Evolutionary conservation across 2,329 filamentous ascomycete species (phyloP), one percentile per base, ranked within the genome.

Genomic region (Colletotrichum cordylinicola): DNA sequence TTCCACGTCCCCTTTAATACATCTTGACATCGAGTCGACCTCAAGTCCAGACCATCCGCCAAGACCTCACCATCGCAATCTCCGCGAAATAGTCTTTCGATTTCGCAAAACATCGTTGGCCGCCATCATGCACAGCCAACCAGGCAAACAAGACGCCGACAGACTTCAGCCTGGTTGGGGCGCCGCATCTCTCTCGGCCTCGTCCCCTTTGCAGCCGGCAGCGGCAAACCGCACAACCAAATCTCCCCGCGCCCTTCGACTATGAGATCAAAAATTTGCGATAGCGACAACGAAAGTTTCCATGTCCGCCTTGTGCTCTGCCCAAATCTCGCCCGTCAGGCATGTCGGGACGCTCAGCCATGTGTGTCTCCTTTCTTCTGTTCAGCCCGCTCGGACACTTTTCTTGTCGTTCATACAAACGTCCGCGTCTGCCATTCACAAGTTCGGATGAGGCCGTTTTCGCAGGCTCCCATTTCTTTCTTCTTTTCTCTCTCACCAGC

Each of bases 391-490:
- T 64, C 70, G 70, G 70, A 48, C 73, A 8, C 43, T 52, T 52
- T 43, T 48, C 35, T 64, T 58, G 56, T 31, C 43, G 55, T 75
- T 52, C 43, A 29, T 33, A 62, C 37, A 21, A 52, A 52, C 43
- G 43, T 52, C 43, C 35, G 55, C 15, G 16, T 48, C 16, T 73
- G 55, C 70, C 73, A 68, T n/a, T 52, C 24, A 31, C 27, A 75
- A 75, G 33, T 65, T 75, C 64, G 56, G 73, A 73, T 29, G 70
- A 69, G 65, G 58, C 70, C 43, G 43, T 52, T 52, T 52, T 52
- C 43, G 1, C 43, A 52, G 43, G 43, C 43, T 52, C 43, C 43
- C 43, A 52, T 52, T n/a, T 13, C 43, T 52, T 52, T 9, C 7
- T 0, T 48, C 43, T 39, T 31, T 37, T n/a, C 6, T 18, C 33